Percentiles rank a stretch among this genome's conserved stretches.
Conservation (phyloP, 768 basidiomycete species). For the Favolaschia claudopus region DNA sequence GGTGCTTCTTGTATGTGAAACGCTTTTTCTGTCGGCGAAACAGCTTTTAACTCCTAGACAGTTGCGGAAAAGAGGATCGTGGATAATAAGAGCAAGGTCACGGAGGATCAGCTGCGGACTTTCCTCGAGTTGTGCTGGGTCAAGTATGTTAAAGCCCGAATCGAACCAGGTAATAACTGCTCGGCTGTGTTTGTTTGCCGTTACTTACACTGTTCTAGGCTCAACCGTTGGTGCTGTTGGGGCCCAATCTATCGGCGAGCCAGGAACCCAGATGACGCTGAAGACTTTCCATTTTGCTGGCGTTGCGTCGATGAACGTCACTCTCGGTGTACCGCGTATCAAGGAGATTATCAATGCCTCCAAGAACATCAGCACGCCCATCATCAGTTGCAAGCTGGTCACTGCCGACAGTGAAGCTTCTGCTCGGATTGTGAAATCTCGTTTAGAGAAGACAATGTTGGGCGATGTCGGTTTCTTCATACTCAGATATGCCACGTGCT, state of each 20-base stretch:
- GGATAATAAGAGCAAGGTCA: constrained; percentile 92
- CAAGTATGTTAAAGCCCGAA: constrained; percentile 93
- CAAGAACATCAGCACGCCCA: constrained; percentile 96
- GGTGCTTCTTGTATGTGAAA: constrained; percentile 69
- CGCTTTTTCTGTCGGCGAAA: not conserved
- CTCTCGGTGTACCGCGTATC: constrained; percentile 98
- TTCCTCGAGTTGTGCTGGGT: constrained; percentile 92
- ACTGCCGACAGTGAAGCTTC: constrained; percentile 88
- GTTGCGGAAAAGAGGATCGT: constrained; percentile 76
- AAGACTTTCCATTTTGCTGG: constrained; percentile 99
- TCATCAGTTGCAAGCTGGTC: constrained; percentile 96
- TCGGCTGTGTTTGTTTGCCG: not conserved
- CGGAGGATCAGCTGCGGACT: constrained; percentile 73
- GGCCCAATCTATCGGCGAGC: constrained; percentile 98
- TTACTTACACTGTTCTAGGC: constrained; percentile 51
- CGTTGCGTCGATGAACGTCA: constrained; percentile 99
- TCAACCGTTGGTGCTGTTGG: constrained; percentile 99
- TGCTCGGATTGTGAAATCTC: constrained; percentile 95
- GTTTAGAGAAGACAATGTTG: constrained; percentile 92
- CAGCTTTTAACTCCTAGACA: constrained; percentile 32
- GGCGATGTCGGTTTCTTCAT: constrained; percentile 77
- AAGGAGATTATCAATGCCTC: constrained; percentile 99
- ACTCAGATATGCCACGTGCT: not conserved
- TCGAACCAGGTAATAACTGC: constrained; percentile 79
- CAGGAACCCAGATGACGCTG: constrained; percentile 98